Base-by-base conservation (phyloP, 1,284 basidiomycete genomes). In the Lentinula novae-zelandiae region DNA sequence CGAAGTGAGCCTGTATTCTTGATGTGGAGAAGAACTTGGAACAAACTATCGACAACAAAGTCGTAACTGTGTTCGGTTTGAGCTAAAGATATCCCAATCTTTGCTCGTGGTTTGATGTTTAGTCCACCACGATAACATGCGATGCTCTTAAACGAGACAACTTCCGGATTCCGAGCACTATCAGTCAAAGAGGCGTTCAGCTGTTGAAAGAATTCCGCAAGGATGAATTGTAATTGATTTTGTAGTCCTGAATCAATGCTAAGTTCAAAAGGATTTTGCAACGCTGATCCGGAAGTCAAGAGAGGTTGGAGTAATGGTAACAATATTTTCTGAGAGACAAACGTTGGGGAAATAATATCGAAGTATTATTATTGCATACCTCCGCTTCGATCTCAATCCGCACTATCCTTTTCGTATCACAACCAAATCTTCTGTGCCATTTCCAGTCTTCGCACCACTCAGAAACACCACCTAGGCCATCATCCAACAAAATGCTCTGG, bases 121-220 rank as follows among this genome's bases (percentile, higher is more conserved):
- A 92, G 75, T 3, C 89, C 90, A 0, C 87, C 87, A 56, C 89
- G 81, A 68, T 92, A 92, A 69, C 88, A 89, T 1, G 83, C 79
- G 53, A 91, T 80, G 8, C 87, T 89, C 71, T 92, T 92, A 79
- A 90, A 89, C 1, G 80, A 84, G 0, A 75, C 87, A n/a, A 90
- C 85, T 39, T 77, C 72, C 1, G 73, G 67, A 60, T 85, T 77
- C 4, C 58, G 58, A 0, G 17, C 61, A 66, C 63, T 85, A 71
- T 46, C 58, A 68, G 10, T 66, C 62, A 15, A 78, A 66, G 17
- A 78, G 60, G 13, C 62, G 51, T 49, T 27, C 64, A 66, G 36
- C 64, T 65, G 64, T 71, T 27, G 22, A 8, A 52, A 49, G 27
- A 39, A 56, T 59, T 65, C 31, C 2, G 53, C 60, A 54, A 58